Evolutionary conservation across 345 rosid species (phyloP).

Genomic region (Eucalyptus tenuipes): DNA sequence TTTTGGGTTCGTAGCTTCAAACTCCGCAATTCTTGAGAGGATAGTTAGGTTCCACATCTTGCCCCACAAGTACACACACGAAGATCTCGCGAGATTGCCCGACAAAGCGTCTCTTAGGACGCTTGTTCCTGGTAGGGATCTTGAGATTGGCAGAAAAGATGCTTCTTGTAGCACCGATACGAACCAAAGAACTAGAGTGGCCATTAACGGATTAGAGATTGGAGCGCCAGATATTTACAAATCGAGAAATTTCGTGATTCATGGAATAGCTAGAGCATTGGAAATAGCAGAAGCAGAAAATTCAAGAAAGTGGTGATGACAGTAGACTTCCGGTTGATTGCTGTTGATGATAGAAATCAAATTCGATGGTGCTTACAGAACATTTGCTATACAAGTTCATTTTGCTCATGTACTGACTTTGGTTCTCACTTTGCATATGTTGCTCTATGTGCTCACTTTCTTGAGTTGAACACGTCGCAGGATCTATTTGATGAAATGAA

Average conservation of each 20-base stretch:
- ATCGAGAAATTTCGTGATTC: conserved; percentile 38
- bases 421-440: background rate
- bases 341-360: background rate
- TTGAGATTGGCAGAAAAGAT: conserved; percentile 11
- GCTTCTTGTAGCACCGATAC: background rate
- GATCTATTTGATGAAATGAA: background rate
- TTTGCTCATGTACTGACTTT: background rate
- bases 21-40: conserved; percentile 38
- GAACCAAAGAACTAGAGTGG: background rate
- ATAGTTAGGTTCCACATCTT: conserved; percentile 49
- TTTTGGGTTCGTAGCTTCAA: conserved; percentile 28
- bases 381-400: background rate
- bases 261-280: conserved; percentile 43
- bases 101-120: conserved; percentile 28
- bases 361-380: background rate
- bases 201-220: conserved; percentile 39
- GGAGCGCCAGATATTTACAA: conserved; percentile 37
- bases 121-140: conserved; percentile 27
- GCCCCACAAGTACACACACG: conserved; percentile 17
- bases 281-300: background rate
- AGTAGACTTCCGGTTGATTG: background rate
- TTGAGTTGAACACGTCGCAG: background rate
- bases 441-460: background rate
- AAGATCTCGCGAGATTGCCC: conserved; percentile 34
- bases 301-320: background rate